Conservation (phyloP, 345 rosid species). For the Eutrema heterophyllum region DNA sequence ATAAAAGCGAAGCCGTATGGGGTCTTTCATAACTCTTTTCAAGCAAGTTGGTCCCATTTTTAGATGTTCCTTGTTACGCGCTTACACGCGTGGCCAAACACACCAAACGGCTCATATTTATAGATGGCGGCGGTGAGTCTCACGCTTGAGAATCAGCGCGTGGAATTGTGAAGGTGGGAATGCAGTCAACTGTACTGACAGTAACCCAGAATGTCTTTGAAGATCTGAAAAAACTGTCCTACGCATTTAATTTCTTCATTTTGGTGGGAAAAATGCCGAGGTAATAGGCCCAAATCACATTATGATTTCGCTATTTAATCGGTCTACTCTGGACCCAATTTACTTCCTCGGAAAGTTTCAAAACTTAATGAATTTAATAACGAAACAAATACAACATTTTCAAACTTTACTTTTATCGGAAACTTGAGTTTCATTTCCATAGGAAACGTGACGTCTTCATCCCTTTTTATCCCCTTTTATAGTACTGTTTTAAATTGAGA, state of each 20-base stretch:
- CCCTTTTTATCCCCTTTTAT: not conserved
- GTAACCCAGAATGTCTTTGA: slow-evolving; percentile 25
- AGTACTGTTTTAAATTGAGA: not conserved
- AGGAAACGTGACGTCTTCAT: not conserved
- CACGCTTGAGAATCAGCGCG: too few relatives aligned
- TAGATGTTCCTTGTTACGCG: not conserved
- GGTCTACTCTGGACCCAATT: too few relatives aligned
- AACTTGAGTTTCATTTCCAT: not conserved
- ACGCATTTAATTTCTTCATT: not conserved
- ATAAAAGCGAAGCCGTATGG: slow-evolving; percentile 13
- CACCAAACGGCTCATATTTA: too few relatives aligned
- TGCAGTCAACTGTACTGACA: slow-evolving; percentile 24
- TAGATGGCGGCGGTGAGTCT: too few relatives aligned
- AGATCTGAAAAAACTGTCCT: not conserved
- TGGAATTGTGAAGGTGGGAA: not conserved
- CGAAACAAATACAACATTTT: too few relatives aligned
- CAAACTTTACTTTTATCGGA: too few relatives aligned
- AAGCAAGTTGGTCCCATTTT: slow-evolving; percentile 7
- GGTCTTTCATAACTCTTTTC: slow-evolving; percentile 11
- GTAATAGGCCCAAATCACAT: not conserved
- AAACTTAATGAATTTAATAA: too few relatives aligned
- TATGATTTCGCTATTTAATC: too few relatives aligned
- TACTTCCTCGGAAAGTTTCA: too few relatives aligned
- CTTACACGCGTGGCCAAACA: not conserved
- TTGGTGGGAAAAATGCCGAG: not conserved